Conservation (phyloP, 306 rosid species). For the Rosa lucieae region DNA sequence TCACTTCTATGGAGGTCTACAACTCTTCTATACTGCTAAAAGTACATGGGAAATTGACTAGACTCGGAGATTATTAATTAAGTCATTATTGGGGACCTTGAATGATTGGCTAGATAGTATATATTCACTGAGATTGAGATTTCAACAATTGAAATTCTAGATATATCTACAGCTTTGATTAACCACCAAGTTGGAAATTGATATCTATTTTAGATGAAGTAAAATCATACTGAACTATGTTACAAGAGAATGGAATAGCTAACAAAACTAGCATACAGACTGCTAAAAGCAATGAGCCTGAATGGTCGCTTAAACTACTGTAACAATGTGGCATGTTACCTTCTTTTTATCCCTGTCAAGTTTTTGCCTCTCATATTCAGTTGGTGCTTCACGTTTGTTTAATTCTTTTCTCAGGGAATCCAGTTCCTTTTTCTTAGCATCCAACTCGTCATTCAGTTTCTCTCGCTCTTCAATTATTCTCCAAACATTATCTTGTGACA, state of each 20-base stretch:
- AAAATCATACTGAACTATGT: neutral
- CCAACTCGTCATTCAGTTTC: slow-evolving; percentile 70
- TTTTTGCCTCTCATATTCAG: slow-evolving; percentile 82
- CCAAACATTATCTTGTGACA: slow-evolving; percentile 58
- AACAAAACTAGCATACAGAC: neutral
- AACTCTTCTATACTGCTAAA: slow-evolving; percentile 1
- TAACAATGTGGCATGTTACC: slow-evolving; percentile 41
- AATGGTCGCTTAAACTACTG: neutral
- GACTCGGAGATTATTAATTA: neutral
- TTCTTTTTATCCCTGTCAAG: slow-evolving; percentile 83
- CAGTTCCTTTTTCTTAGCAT: slow-evolving; percentile 66
- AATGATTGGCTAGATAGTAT: neutral
- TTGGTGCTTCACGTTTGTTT: slow-evolving; percentile 78
- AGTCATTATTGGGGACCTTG: neutral
- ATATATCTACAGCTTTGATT: neutral
- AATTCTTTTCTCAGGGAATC: slow-evolving; percentile 82
- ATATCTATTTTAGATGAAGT: neutral
- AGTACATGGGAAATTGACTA: neutral
- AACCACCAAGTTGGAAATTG: neutral
- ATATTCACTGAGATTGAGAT: neutral
- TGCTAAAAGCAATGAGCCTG: neutral
- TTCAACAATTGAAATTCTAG: neutral
- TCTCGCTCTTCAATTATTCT: slow-evolving; percentile 81
- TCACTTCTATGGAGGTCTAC: neutral
- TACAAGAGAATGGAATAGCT: neutral